phyloP scores from a whole-genome alignment of 257 asterid species.

The Handroanthus guayacan region DNA sequence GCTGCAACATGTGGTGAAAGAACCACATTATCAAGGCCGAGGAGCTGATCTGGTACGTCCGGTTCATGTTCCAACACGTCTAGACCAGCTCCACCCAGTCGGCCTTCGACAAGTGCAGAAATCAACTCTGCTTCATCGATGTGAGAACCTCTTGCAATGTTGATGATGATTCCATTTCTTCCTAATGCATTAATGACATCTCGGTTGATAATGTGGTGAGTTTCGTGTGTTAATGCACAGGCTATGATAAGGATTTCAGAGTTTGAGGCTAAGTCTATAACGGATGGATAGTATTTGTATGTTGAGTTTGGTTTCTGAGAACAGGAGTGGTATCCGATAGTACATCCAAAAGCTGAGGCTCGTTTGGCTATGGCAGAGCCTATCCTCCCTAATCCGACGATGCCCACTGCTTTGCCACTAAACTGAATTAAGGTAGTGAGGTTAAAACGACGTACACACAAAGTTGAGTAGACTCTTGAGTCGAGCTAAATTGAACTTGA shows the following conservation, averaged over 20 bases:
- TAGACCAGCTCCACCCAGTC: conserved; percentile 75
- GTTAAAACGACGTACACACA: too few relatives aligned
- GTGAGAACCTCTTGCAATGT: conserved; percentile 72
- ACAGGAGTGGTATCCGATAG: conserved; percentile 63
- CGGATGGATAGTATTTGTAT: conserved; percentile 56
- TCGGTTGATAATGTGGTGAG: conserved; percentile 62
- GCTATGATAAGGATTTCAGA: conserved; percentile 67
- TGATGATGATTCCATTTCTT: conserved; percentile 58
- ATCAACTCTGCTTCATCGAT: conserved; percentile 65
- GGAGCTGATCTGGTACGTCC: conserved; percentile 53
- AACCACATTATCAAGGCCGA: conserved; percentile 64
- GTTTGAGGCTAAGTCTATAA: conserved; percentile 55
- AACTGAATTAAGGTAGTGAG: conserved; percentile 47
- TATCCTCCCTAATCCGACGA: conserved; percentile 77
- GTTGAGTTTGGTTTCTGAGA: conserved; percentile 49
- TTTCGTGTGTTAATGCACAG: conserved; percentile 65
- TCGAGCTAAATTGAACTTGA: too few relatives aligned
- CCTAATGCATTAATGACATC: conserved; percentile 66
- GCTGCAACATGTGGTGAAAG: conserved; percentile 67
- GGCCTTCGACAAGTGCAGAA: conserved; percentile 66
- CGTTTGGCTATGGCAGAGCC: conserved; percentile 82
- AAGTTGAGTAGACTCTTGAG: too few relatives aligned
- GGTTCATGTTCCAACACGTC: conserved; percentile 74
- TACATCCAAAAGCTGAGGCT: conserved; percentile 78
- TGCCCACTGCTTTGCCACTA: conserved; percentile 75